phyloP scores from a whole-genome alignment of 2,329 filamentous ascomycete species.

The Talaromyces albobiverticillius region DNA sequence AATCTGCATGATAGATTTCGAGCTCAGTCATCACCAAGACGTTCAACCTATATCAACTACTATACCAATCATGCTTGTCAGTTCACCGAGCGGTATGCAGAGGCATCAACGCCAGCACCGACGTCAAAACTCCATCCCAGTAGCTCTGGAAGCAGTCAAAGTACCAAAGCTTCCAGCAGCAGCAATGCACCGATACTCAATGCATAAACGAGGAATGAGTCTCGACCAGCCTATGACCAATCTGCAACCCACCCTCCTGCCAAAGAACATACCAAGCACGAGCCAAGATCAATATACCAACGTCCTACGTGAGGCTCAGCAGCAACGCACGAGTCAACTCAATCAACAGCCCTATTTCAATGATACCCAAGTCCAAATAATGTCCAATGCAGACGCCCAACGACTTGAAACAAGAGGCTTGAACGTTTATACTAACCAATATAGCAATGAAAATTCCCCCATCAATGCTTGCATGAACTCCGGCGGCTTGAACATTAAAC shows the following conservation, averaged over 20 bases:
- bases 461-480: slow-evolving; percentile 22
- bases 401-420: slow-evolving; percentile 30
- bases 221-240: slow-evolving; percentile 67
- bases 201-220: slow-evolving; percentile 80
- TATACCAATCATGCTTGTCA: slow-evolving; percentile 69
- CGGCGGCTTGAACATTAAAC: slow-evolving; percentile 19
- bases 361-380: slow-evolving; percentile 28
- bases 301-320: slow-evolving; percentile 84
- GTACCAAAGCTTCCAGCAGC: slow-evolving; percentile 61
- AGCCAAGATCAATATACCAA: slow-evolving; percentile 61
- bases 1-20: background rate
- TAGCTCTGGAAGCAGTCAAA: slow-evolving; percentile 72
- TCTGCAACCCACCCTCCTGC: slow-evolving; percentile 43
- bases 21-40: background rate
- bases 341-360: slow-evolving; percentile 35
- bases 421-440: slow-evolving; percentile 25
- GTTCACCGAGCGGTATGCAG: slow-evolving; percentile 69
- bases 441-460: slow-evolving; percentile 38
- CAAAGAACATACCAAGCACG: slow-evolving; percentile 1
- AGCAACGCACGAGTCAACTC: slow-evolving; percentile 80
- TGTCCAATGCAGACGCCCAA: slow-evolving; percentile 26
- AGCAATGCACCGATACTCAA: slow-evolving; percentile 51
- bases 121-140: slow-evolving; percentile 83
- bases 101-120: slow-evolving; percentile 73
- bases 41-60: background rate